Evolutionary conservation across 2,329 filamentous ascomycete genomes (phyloP).

Genomic region (Penicillium sp.): DNA sequence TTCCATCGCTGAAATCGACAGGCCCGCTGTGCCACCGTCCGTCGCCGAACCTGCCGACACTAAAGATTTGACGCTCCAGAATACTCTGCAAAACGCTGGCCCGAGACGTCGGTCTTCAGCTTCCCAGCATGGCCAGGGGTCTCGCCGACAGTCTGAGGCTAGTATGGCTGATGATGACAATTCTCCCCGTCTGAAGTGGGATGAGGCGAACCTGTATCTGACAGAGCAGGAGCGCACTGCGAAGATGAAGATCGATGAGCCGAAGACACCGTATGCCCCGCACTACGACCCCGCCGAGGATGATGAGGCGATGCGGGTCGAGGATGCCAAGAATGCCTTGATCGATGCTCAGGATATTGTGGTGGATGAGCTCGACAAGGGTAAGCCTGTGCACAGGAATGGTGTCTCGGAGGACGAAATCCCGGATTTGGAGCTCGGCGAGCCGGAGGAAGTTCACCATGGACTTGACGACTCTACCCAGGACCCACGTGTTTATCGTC

Average conservation of each 20-base stretch:
- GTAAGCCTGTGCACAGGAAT: slow-evolving; percentile 44
- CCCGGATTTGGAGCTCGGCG: slow-evolving; percentile 85
- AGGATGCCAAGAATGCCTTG: slow-evolving; percentile 37
- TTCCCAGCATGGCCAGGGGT: slow-evolving; percentile 61
- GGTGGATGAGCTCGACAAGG: slow-evolving; percentile 65
- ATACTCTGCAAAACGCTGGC: slow-evolving; percentile 92
- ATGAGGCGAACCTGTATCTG: slow-evolving; percentile 95
- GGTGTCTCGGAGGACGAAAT: slow-evolving; percentile 71
- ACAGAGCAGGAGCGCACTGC: slow-evolving; percentile 93
- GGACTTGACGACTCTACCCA: slow-evolving; percentile 20
- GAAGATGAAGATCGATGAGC: slow-evolving; percentile 99
- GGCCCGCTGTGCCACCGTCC: slow-evolving; percentile 42
- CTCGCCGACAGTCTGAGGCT: slow-evolving; percentile 69
- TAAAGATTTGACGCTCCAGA: slow-evolving; percentile 89
- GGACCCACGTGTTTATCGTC: slow-evolving; percentile 47
- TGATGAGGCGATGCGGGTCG: slow-evolving; percentile 62
- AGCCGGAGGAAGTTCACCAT: slow-evolving; percentile 75
- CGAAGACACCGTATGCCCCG: slow-evolving; percentile 93
- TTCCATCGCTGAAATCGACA: slow-evolving; percentile 23
- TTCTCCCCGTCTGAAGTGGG: slow-evolving; percentile 88
- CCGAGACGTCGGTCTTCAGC: slow-evolving; percentile 82
- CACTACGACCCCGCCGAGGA: slow-evolving; percentile 90
- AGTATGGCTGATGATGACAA: slow-evolving; percentile 59
- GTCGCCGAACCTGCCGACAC: slow-evolving; percentile 54
- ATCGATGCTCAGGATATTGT: slow-evolving; percentile 71